Evolutionary conservation across 1,139 yeast species (phyloP).

Genomic region (Debaryomyces fabryi): DNA sequence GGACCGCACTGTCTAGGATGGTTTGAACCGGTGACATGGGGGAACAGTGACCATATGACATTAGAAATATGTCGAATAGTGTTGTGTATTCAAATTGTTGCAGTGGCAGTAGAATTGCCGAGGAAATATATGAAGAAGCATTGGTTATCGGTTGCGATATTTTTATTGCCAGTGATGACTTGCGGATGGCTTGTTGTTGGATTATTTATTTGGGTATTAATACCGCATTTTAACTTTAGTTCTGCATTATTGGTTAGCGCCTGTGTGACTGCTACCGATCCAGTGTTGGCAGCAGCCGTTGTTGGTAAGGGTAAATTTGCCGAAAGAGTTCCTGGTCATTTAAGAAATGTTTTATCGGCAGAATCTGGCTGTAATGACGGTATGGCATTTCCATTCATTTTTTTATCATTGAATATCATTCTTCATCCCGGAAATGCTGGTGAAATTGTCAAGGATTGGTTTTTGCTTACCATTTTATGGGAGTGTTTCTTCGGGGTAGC

Average conservation of each 20-base stretch:
- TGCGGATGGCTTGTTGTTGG: constrained; percentile 91
- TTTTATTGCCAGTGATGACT: constrained; percentile 92
- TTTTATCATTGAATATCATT: constrained; percentile 68
- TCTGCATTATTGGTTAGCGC: constrained; percentile 84
- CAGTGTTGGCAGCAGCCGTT: constrained; percentile 96
- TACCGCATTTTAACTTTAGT: constrained; percentile 80
- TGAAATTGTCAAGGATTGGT: constrained; percentile 82
- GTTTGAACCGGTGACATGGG: constrained; percentile 91
- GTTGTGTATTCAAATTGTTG: constrained; percentile 90
- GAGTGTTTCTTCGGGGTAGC: constrained; percentile 87
- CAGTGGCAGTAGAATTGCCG: constrained; percentile 96
- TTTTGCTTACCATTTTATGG: constrained; percentile 76
- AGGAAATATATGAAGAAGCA: constrained; percentile 89
- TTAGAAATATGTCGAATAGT: constrained; percentile 88
- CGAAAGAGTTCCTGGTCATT: constrained; percentile 94
- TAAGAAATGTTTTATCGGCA: constrained; percentile 85
- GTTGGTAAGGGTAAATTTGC: constrained; percentile 98
- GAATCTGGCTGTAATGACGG: constrained; percentile 99
- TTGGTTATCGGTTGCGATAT: constrained; percentile 79
- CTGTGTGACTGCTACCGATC: constrained; percentile 97
- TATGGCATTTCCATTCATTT: constrained; percentile 96
- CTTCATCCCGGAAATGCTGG: constrained; percentile 65
- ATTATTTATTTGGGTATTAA: constrained; percentile 77
- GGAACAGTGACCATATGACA: constrained; percentile 83
- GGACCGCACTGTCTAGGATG: constrained; percentile 93